Evolutionary conservation across 2,329 filamentous ascomycete species (phyloP), one percentile per base, ranked within the genome.

Genomic region (Pseudocercospora fijiensis): DNA sequence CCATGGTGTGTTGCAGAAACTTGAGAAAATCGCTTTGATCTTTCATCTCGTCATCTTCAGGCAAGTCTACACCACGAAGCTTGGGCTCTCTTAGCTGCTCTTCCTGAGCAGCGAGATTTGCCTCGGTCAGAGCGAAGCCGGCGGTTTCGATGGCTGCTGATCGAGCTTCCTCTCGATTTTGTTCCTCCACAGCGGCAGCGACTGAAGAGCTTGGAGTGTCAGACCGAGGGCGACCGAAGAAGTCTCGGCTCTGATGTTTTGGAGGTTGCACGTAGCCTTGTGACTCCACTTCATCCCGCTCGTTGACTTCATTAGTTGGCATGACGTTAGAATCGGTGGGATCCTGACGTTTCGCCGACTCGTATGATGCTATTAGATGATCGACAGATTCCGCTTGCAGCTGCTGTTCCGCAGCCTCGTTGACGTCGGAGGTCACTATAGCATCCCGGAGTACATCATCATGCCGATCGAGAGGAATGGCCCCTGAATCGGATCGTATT

Each of bases 41-140:
- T 9, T 74, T 57, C 9, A 66, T 63, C 13, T 73, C 67, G 18
- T 75, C 73, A 52, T 76, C 74, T 60, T 67, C 60, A 1, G 65
- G 67, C 11, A 77, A 56, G 57, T 77, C 75, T 0, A 62, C 20
- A 4, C 67, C 75, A 51, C 75, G 67, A 3, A 65, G 49, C 8
- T 62, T 28, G n/a, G 64, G 60, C 20, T 52, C 47, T 26, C 60
- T 63, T 24, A 73, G 66, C 30, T 69, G 59, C 27, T 70, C 73
- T 65, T 76, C 70, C 47, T 75, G 73, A 58, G 67, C 73, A 27
- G 71, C 71, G 16, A 76, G 68, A 52, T 76, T 77, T 9, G 70
- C 73, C 61, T 70, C 70, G 2, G 75, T 77, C 28, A 77, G 62
- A 16, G 71, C 63, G 57, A 56, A 56, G 18, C 53, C 53, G 18